Conservation (phyloP, 495 filamentous ascomycete species). For the Rostrohypoxylon terebratum region DNA sequence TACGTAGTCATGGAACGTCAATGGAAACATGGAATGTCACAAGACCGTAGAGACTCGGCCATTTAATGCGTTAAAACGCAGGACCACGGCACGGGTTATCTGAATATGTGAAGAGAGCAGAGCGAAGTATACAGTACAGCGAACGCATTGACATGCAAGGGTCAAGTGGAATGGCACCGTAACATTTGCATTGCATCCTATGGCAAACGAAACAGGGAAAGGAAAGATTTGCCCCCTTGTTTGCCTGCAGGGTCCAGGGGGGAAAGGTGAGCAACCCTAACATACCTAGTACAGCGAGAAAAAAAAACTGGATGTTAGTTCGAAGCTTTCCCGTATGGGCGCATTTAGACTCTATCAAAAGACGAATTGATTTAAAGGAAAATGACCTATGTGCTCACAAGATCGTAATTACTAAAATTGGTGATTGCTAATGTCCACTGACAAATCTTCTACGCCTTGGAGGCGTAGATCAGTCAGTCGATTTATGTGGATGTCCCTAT, state of each 20-base stretch:
- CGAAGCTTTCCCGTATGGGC: slow-evolving; percentile 17
- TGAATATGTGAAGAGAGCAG: slow-evolving; percentile 32
- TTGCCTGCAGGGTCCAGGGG: slow-evolving; percentile 47
- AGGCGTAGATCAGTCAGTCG: slow-evolving; percentile 14
- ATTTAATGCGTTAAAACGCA: slow-evolving; percentile 48
- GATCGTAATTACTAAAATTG: slow-evolving; percentile 15
- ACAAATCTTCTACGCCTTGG: slow-evolving; percentile 16
- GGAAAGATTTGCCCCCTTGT: slow-evolving; percentile 42
- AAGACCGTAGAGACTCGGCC: slow-evolving; percentile 48
- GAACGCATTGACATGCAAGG: slow-evolving; percentile 39
- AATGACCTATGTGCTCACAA: slow-evolving; percentile 2
- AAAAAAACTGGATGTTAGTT: slow-evolving; percentile 35
- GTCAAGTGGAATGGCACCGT: slow-evolving; percentile 42
- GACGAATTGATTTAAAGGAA: background rate
- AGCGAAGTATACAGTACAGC: slow-evolving; percentile 23
- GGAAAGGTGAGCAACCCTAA: slow-evolving; percentile 23
- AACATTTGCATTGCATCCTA: slow-evolving; percentile 39
- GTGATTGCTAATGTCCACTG: slow-evolving; percentile 24
- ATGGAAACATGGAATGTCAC: slow-evolving; percentile 47
- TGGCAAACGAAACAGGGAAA: slow-evolving; percentile 45
- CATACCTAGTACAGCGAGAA: background rate
- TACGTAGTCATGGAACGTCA: slow-evolving; percentile 40
- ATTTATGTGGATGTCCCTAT: slow-evolving; percentile 10
- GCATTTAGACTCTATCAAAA: slow-evolving; percentile 17
- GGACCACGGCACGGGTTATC: slow-evolving; percentile 44